A percentile compares a stretch with the other conserved stretches of the same genome.
These are phyloP conservation scores for Heterobasidion parviporum DNA, from an alignment of 1,284 basidiomycete genomes.

Conservation along the genomic window DNA sequence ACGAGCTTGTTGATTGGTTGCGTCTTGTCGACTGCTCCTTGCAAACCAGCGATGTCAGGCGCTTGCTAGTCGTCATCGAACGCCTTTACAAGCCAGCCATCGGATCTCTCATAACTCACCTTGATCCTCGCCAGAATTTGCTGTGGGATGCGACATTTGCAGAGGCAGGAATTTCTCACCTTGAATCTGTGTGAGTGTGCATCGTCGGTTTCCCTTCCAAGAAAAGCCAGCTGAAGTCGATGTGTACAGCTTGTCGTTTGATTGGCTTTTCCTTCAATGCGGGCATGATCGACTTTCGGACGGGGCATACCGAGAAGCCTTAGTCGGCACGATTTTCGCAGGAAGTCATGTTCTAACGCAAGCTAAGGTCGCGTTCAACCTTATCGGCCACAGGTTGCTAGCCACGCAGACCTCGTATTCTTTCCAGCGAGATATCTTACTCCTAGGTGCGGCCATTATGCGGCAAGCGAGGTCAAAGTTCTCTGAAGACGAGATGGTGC, in stretches of 20 bases:
- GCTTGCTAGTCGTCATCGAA: conserved; percentile 29
- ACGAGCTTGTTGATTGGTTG: conserved; percentile 51
- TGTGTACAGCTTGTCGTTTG: conserved; percentile 13
- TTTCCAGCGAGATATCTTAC: neutral
- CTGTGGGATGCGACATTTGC: conserved; percentile 30
- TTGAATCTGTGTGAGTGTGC: too few species aligned
- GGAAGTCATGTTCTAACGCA: conserved; percentile 1
- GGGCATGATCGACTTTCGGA: conserved; percentile 7
- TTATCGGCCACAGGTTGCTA: conserved; percentile 7
- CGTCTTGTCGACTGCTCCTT: conserved; percentile 35
- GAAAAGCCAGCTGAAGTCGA: neutral
- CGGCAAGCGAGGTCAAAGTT: conserved; percentile 17
- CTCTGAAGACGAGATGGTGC: conserved; percentile 16
- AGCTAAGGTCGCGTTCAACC: conserved; percentile 6
- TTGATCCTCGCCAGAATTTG: conserved; percentile 32
- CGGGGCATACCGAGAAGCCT: neutral
- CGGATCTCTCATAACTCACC: conserved; percentile 30
- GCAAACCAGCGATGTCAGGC: conserved; percentile 26
- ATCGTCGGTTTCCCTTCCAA: too few species aligned
- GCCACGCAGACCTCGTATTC: neutral
- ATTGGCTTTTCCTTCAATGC: conserved; percentile 13
- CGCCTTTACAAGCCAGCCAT: conserved; percentile 35
- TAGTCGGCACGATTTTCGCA: conserved; percentile 3
- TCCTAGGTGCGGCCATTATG: conserved; percentile 8
- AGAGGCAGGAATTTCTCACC: too few species aligned